These are phyloP conservation scores for Rhododendron molle DNA, from an alignment of 148 eudicot genomes.

Conservation along the genomic window DNA sequence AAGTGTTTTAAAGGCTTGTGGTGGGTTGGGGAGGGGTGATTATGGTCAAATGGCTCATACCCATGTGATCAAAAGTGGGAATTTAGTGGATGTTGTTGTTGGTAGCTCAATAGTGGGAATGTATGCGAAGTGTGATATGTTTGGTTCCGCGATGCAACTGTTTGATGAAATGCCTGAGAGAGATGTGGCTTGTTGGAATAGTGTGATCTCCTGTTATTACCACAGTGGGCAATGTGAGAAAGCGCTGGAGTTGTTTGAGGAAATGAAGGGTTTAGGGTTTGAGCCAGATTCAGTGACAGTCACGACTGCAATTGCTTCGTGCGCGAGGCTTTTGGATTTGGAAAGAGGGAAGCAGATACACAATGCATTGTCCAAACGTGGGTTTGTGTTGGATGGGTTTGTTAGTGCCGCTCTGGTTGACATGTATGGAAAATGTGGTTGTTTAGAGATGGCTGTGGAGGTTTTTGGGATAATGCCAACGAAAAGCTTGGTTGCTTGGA, in stretches of 20 bases:
- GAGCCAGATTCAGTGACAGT: conserved; percentile 28
- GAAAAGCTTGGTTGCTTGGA: conserved; percentile 32
- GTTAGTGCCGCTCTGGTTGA: conserved; percentile 32
- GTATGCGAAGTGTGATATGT: conserved; percentile 2
- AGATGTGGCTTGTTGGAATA: conserved; percentile 9
- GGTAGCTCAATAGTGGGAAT: neutral
- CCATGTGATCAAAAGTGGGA: neutral
- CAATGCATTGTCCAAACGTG: neutral
- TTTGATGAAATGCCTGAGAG: neutral
- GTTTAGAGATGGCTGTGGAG: conserved; percentile 23
- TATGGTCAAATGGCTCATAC: conserved; percentile 18
- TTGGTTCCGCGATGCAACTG: neutral
- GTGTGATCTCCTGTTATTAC: conserved; percentile 1
- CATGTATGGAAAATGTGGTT: conserved; percentile 35
- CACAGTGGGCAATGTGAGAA: conserved; percentile 7
- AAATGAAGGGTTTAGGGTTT: neutral
- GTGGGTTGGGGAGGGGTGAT: conserved; percentile 21
- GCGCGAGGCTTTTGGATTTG: conserved; percentile 31
- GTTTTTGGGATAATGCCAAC: conserved; percentile 22
- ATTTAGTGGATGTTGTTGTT: conserved; percentile 8
- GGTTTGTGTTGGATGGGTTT: conserved; percentile 19
- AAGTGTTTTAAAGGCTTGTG: conserved; percentile 32
- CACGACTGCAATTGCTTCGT: conserved; percentile 28
- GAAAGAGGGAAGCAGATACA: neutral
- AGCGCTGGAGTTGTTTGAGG: conserved; percentile 4